Base-by-base conservation (phyloP, 495 filamentous ascomycete genomes). In the Trichoderma orchidacearum region DNA sequence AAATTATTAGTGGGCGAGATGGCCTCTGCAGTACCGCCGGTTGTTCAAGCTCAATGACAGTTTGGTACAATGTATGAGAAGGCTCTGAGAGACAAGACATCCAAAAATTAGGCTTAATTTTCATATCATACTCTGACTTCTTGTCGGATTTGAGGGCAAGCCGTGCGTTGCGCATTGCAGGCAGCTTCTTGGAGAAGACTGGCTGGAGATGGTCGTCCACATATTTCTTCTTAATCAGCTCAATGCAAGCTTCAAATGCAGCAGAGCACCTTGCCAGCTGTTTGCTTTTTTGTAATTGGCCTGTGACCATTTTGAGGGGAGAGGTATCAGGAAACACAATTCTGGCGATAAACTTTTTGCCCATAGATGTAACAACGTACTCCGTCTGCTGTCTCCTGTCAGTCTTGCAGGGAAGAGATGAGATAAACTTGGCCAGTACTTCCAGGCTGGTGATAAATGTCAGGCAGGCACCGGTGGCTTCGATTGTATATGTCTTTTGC, bases 81-180 rank as follows among this genome's bases (percentile, higher is more conserved):
- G 71, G 62, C 11, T 65, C 64, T 1, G 86, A 85, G 2, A 78
- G 63, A n/a, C 72, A 66, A 23, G 55, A 56, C 6, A 70, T 68
- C 93, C 93, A 98, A 5, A 90, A 69, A 8, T 72, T 70, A 2
- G 93, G 90, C 65, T 97, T 97, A 34, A 78, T 74, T 11, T 79
- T 79, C 86, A 92, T 93, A 8, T 63, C 66, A 63, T 97, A 98
- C 48, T 81, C 72, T 18, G 79, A 79, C 34, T 75, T 81, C 63
- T 86, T 89, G 58, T 87, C 90, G 27, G 79, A 83, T 57, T 83
- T 85, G 45, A 96, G 73, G 0, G 94, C 90, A 13, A 98, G 72
- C n/a, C 81, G 79, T 1, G 94, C 90, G 68, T 97, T 97, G 41
- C 89, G 79, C 89, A 95, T 96, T 6, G 75, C 80, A 3, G 89